These are phyloP conservation scores for Santalum album DNA, from an alignment of 164 flowering plant species.

Conservation along the genomic window DNA sequence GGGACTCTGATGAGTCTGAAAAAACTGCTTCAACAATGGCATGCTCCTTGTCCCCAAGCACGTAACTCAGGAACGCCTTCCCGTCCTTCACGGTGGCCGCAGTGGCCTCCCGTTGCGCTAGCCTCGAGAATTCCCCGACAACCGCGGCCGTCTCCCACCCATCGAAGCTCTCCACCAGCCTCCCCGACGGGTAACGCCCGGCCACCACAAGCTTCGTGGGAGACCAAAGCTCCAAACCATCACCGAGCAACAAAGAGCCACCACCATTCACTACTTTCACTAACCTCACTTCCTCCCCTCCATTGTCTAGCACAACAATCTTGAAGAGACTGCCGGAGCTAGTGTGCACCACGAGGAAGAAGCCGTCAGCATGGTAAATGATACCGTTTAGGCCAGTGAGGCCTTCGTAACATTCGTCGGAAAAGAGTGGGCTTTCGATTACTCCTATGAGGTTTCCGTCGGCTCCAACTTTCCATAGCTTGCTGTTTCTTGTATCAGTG, in stretches of 20 bases:
- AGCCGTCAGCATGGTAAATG: conserved; percentile 83
- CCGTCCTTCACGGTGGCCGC: conserved; percentile 80
- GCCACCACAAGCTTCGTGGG: conserved; percentile 69
- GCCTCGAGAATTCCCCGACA: conserved; percentile 41
- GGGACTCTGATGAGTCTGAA: neutral
- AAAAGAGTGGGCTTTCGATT: conserved; percentile 57
- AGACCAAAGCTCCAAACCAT: conserved; percentile 71
- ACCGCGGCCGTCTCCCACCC: conserved; percentile 74
- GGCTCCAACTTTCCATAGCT: conserved; percentile 74
- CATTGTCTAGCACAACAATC: conserved; percentile 31
- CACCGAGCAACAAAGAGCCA: conserved; percentile 52
- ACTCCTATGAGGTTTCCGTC: conserved; percentile 39
- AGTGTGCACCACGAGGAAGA: conserved; percentile 66
- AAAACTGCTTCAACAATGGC: conserved; percentile 69
- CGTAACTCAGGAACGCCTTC: conserved; percentile 54
- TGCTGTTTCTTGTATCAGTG: conserved; percentile 53
- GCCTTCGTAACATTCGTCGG: conserved; percentile 65
- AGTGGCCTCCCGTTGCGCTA: conserved; percentile 58
- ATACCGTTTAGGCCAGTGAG: conserved; percentile 69
- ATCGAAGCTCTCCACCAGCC: conserved; percentile 72
- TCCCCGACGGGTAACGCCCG: conserved; percentile 45
- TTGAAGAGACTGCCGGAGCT: conserved; percentile 46
- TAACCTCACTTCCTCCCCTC: conserved; percentile 28
- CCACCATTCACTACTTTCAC: conserved; percentile 54
- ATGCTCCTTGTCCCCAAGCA: conserved; percentile 63